Percentiles rank a stretch among this genome's conserved stretches.
Conservation (phyloP, 1,284 basidiomycete species). For the Lentinus polychrous region DNA sequence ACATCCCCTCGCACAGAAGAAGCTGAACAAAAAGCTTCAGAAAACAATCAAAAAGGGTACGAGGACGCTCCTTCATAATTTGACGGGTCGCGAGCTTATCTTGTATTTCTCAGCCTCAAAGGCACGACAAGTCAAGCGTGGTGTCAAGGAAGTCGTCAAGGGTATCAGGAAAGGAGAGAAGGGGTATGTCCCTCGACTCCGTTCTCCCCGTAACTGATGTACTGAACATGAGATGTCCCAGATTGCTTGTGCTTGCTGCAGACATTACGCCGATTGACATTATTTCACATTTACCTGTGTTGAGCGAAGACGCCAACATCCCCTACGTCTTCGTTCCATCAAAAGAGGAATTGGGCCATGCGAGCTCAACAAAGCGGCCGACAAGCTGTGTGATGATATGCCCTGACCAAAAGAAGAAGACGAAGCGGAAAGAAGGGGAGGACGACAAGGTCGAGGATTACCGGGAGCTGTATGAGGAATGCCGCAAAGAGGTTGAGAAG, state of each 20-base stretch:
- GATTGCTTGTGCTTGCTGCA: constrained; percentile 87
- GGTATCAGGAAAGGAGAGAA: constrained; percentile 93
- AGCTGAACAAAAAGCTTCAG: constrained; percentile 87
- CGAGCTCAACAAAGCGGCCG: constrained; percentile 95
- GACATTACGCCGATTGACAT: constrained; percentile 99
- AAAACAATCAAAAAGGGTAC: constrained; percentile 89
- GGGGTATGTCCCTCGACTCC: constrained; percentile 49
- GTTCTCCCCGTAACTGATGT: constrained; percentile 3
- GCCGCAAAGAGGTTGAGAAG: constrained; percentile 79
- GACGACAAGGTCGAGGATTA: constrained; percentile 77
- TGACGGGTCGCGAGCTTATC: neutral
- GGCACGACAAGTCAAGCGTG: constrained; percentile 86
- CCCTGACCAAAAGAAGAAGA: constrained; percentile 69
- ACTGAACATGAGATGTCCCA: constrained; percentile 24
- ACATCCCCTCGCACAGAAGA: constrained; percentile 85
- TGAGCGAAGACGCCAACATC: constrained; percentile 92
- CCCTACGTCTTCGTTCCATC: constrained; percentile 87
- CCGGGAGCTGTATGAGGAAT: constrained; percentile 78
- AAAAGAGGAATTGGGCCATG: constrained; percentile 93
- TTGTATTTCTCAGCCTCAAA: constrained; percentile 65
- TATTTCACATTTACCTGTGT: constrained; percentile 90
- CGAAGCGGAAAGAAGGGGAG: constrained; percentile 57
- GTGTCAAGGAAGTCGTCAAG: constrained; percentile 96
- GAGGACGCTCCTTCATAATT: constrained; percentile 12
- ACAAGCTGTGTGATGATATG: constrained; percentile 97